Evolutionary conservation across 495 filamentous ascomycete genomes (phyloP).

Genomic region (Penicillium atrosanguineum): DNA sequence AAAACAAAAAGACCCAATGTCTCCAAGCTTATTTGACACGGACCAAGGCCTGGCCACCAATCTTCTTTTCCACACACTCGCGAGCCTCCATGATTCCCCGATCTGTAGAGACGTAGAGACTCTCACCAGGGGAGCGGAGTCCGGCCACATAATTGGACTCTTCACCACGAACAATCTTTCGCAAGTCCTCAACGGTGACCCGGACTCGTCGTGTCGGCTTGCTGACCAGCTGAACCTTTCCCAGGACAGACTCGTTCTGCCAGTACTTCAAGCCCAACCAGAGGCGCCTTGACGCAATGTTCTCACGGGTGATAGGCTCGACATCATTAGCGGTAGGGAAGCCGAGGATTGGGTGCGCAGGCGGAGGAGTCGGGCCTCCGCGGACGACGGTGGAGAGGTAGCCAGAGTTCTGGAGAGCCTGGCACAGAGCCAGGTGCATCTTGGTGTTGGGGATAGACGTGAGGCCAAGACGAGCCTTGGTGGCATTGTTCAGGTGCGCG

Average conservation of each 20-base stretch:
- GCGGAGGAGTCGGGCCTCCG: constrained; percentile 65
- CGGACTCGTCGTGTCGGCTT: constrained; percentile 74
- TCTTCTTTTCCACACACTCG: constrained; percentile 80
- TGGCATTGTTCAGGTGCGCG: constrained; percentile 92
- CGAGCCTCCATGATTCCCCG: constrained; percentile 78
- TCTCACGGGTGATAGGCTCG: constrained; percentile 70
- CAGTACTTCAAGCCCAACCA: constrained; percentile 96
- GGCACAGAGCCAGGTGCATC: constrained; percentile 70
- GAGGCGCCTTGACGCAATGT: constrained; percentile 72
- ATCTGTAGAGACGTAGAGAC: constrained; percentile 76
- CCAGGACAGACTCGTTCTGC: constrained; percentile 80
- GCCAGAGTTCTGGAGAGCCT: constrained; percentile 77
- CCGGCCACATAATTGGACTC: constrained; percentile 64
- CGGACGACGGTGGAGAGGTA: constrained; percentile 81
- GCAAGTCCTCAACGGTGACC: constrained; percentile 59
- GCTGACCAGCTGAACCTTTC: constrained; percentile 64
- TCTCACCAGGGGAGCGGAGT: constrained; percentile 76
- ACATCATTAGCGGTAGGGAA: constrained; percentile 37
- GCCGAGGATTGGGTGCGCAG: constrained; percentile 50
- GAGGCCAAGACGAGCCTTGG: constrained; percentile 77
- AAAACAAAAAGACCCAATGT: constrained; percentile 24
- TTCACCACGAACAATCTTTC: constrained; percentile 63
- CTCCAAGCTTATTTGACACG: constrained; percentile 48
- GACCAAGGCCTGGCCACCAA: constrained; percentile 82
- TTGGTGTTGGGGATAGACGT: constrained; percentile 84